A percentile compares a stretch with the other conserved stretches of the same genome.
phyloP scores from a whole-genome alignment of 805 yeast genomes.

The Spathaspora arborariae region DNA sequence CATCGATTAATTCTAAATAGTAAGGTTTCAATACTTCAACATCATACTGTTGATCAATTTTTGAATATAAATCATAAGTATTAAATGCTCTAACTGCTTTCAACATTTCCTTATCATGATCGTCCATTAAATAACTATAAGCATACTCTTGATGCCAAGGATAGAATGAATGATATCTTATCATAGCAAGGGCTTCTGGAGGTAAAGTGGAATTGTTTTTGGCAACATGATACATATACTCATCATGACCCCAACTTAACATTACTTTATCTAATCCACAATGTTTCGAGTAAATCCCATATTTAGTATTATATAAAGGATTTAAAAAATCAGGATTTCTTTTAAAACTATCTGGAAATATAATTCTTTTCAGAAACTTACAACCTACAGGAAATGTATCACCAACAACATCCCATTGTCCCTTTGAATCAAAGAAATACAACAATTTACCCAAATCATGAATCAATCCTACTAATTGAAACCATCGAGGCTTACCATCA shows the following conservation, averaged over 20 bases:
- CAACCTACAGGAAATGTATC: constrained; percentile 79
- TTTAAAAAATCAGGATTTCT: constrained; percentile 58
- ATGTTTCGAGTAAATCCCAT: constrained; percentile 59
- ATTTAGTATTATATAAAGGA: constrained; percentile 62
- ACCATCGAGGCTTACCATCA: constrained; percentile 71
- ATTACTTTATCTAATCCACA: constrained; percentile 69
- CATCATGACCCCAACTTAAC: constrained; percentile 80
- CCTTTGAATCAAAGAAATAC: constrained; percentile 66
- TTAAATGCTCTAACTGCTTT: constrained; percentile 64
- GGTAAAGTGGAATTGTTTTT: constrained; percentile 62
- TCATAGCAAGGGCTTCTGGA: constrained; percentile 67
- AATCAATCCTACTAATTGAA: constrained; percentile 67
- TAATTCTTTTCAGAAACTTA: constrained; percentile 54
- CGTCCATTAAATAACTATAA: constrained; percentile 60
- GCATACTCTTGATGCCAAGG: constrained; percentile 77
- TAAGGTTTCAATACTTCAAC: constrained; percentile 53
- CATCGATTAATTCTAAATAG: constrained; percentile 61
- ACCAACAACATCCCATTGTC: constrained; percentile 81
- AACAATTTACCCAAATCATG: constrained; percentile 70
- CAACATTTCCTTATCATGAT: constrained; percentile 56
- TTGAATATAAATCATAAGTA: constrained; percentile 66
- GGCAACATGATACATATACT: constrained; percentile 71
- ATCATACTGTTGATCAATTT: constrained; percentile 46
- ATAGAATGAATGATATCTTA: constrained; percentile 69
- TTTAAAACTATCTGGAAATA: constrained; percentile 57